Conservation (phyloP, 345 rosid genomes). For the Eucalyptus cloeziana region DNA sequence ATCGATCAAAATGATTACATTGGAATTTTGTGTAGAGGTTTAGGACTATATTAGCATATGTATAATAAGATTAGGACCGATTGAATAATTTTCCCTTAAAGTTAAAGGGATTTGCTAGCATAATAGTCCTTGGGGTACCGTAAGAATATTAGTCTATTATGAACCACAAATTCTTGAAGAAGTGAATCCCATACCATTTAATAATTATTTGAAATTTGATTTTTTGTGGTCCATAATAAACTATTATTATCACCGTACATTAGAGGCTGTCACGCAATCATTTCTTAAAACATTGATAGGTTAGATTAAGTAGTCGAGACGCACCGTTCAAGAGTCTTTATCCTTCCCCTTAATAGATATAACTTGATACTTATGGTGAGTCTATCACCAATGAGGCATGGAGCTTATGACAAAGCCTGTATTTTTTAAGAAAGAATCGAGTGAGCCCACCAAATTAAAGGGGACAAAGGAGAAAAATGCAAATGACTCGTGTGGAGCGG, state of each 20-base stretch:
- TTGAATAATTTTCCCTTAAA: not conserved
- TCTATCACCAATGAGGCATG: not conserved
- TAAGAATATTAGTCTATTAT: too few species aligned
- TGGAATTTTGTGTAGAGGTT: not conserved
- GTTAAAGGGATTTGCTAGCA: too few species aligned
- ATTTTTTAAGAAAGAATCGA: not conserved
- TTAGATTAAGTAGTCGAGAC: not conserved
- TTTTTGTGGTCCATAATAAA: too few species aligned
- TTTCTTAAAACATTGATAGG: not conserved
- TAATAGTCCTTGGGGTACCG: too few species aligned
- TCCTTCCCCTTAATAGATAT: not conserved
- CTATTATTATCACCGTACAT: too few species aligned
- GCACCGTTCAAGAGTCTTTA: not conserved
- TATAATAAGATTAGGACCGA: not conserved
- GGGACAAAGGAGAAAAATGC: not conserved
- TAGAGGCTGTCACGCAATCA: accelerated
- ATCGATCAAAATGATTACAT: not conserved
- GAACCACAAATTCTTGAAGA: too few species aligned
- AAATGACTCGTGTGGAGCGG: not conserved
- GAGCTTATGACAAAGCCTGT: not conserved
- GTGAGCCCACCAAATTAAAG: not conserved
- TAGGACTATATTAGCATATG: not conserved
- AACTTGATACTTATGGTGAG: not conserved
- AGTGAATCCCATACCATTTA: too few species aligned
- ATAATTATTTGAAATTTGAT: too few species aligned